Evolutionary conservation across 352 stramenopile genomes (phyloP).

Genomic region (Pythium phragmiticola): DNA sequence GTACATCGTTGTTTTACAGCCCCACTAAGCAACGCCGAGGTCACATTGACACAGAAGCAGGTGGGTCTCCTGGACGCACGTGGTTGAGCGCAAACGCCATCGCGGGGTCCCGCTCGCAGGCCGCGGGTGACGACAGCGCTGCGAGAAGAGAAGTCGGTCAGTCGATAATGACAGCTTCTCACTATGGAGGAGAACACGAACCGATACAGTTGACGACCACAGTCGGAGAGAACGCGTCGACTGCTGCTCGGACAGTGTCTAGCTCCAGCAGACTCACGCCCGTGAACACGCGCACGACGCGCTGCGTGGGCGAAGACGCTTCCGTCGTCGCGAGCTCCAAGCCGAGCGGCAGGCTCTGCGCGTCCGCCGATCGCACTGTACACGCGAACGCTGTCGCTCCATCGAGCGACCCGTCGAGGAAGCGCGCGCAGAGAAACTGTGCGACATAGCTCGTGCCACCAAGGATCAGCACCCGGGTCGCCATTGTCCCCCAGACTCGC

Average conservation of each 20-base stretch:
- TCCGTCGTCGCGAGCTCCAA: constrained; percentile 25
- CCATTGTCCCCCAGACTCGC: neutral
- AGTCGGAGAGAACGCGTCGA: constrained; percentile 39
- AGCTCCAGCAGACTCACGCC: constrained; percentile 38
- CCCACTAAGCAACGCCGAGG: too few species aligned
- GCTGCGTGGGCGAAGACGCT: neutral
- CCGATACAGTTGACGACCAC: constrained; percentile 62
- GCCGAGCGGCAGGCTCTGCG: constrained; percentile 26
- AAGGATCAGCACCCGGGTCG: constrained; percentile 51
- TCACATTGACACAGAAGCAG: too few species aligned
- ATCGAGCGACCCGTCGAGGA: constrained; percentile 16
- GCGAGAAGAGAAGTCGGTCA: neutral
- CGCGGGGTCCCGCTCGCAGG: constrained; percentile 51
- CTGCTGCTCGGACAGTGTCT: constrained; percentile 30
- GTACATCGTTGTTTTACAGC: too few species aligned
- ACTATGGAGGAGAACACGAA: constrained; percentile 18
- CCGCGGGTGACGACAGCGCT: constrained; percentile 59
- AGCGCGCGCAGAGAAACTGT: constrained; percentile 52
- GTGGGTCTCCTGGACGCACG: constrained; percentile 17
- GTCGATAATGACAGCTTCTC: neutral
- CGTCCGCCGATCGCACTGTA: constrained; percentile 31
- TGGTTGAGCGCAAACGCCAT: constrained; percentile 44
- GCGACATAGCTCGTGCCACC: constrained; percentile 65
- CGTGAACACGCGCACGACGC: constrained; percentile 41
- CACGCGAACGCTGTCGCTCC: constrained; percentile 31